These are phyloP conservation scores for Diplotaxis tenuifolia DNA, from an alignment of 345 rosid genomes.

Conservation along the genomic window DNA sequence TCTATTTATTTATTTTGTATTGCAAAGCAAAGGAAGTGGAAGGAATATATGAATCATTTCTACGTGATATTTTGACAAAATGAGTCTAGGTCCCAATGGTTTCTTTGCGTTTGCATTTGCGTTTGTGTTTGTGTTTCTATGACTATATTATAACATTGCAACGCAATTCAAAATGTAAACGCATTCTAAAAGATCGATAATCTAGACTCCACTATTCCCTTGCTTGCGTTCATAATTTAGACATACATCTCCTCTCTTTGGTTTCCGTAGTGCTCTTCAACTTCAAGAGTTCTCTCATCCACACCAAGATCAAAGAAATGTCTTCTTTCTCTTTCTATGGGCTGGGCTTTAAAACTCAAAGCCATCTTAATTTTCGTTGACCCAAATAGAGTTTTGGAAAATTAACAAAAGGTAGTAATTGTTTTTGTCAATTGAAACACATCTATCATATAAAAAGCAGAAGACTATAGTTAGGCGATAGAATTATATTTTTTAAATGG, in stretches of 20 bases:
- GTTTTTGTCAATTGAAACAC: no score
- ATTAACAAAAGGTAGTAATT: no score
- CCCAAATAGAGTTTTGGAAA: no score
- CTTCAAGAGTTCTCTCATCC: neutral
- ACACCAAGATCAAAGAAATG: neutral
- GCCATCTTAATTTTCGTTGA: no score
- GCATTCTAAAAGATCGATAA: neutral
- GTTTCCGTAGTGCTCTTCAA: neutral
- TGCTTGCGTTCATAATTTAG: neutral
- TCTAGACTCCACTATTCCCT: neutral
- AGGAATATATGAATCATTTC: conserved; percentile 14
- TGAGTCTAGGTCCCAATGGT: neutral
- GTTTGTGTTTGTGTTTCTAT: conserved; percentile 6
- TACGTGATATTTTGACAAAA: neutral
- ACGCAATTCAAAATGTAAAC: neutral
- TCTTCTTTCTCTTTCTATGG: no score
- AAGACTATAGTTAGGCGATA: no score
- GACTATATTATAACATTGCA: neutral
- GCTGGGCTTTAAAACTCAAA: no score
- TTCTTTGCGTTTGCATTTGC: neutral
- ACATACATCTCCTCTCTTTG: neutral
- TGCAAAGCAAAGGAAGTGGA: conserved; percentile 1
- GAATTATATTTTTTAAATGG: neutral
- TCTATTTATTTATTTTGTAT: neutral
- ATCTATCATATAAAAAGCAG: no score